These are phyloP conservation scores for Alternaria brassicicola DNA, from an alignment of 2,329 filamentous ascomycete species.

Conservation along the genomic window DNA sequence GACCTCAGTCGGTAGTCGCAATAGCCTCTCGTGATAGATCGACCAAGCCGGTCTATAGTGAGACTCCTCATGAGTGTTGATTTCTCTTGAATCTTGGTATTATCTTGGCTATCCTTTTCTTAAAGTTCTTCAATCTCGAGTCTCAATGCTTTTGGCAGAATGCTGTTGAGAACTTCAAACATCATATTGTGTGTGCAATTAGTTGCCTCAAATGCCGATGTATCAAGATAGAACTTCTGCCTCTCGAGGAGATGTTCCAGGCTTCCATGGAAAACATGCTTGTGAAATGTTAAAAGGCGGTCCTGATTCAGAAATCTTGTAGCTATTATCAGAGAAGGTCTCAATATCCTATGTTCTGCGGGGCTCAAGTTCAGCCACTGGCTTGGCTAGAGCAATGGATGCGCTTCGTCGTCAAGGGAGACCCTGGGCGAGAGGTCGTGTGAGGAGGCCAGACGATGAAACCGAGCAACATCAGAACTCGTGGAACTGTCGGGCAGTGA, in stretches of 20 bases:
- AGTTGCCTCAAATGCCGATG: not conserved
- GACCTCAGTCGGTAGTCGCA: not conserved
- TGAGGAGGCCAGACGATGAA: not conserved
- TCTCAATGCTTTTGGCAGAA: not conserved
- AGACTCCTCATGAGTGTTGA: not conserved
- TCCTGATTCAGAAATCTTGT: constrained; percentile 5
- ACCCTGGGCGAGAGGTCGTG: not conserved
- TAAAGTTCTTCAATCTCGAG: not conserved
- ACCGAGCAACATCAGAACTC: not conserved
- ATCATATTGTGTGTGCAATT: not conserved
- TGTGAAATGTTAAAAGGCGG: constrained; percentile 2
- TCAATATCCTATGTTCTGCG: not conserved
- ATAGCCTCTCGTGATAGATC: not conserved
- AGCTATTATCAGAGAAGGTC: constrained; percentile 7
- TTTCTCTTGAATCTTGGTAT: not conserved
- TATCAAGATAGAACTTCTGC: not conserved
- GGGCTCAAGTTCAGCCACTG: not conserved
- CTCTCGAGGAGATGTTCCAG: not conserved
- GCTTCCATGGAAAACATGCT: constrained; percentile 2
- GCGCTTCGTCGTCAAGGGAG: not conserved
- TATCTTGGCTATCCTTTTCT: not conserved
- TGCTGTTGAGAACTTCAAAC: not conserved
- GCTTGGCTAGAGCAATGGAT: not conserved
- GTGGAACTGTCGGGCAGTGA: not conserved
- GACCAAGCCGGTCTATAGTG: not conserved